phyloP scores from a whole-genome alignment of 2,329 filamentous ascomycete species.

The Anthostomella pinea region DNA sequence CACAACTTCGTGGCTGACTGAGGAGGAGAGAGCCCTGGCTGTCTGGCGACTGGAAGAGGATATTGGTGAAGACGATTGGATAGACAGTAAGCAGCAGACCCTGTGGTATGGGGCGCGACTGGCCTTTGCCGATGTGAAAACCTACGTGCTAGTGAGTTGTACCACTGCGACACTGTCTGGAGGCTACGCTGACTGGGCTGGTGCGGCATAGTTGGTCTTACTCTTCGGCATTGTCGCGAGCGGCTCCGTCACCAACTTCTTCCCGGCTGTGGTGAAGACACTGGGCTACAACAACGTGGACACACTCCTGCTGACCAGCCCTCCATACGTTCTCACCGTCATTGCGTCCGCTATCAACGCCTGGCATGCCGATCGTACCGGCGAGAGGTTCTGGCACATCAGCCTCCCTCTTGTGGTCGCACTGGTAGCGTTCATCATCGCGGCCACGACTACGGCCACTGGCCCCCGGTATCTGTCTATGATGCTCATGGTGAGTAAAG shows the following conservation, averaged over 20 bases:
- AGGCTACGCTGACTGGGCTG: no score
- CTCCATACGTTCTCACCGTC: conserved; percentile 62
- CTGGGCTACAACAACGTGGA: conserved; percentile 60
- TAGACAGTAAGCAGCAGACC: conserved; percentile 52
- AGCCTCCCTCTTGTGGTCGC: conserved; percentile 59
- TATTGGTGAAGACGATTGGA: conserved; percentile 63
- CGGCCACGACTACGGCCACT: conserved; percentile 57
- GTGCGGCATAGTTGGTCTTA: conserved; percentile 42
- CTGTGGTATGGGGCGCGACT: conserved; percentile 53
- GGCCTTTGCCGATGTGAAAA: conserved; percentile 58
- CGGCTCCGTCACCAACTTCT: conserved; percentile 65
- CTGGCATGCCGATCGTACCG: conserved; percentile 68
- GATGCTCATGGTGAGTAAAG: conserved; percentile 61
- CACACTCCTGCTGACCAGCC: conserved; percentile 62
- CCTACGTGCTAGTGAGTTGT: conserved; percentile 51
- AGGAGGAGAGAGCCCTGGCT: conserved; percentile 56
- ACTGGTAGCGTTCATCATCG: conserved; percentile 64
- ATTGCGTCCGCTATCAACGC: conserved; percentile 63
- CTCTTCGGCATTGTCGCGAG: conserved; percentile 56
- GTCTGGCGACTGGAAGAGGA: conserved; percentile 62
- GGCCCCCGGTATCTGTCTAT: conserved; percentile 67
- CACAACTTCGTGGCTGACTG: conserved; percentile 54
- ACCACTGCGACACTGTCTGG: no score
- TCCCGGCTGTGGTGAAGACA: conserved; percentile 67
- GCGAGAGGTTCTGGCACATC: conserved; percentile 70